phyloP scores from a whole-genome alignment of 306 rosid genomes.

The Albizia julibrissin region DNA sequence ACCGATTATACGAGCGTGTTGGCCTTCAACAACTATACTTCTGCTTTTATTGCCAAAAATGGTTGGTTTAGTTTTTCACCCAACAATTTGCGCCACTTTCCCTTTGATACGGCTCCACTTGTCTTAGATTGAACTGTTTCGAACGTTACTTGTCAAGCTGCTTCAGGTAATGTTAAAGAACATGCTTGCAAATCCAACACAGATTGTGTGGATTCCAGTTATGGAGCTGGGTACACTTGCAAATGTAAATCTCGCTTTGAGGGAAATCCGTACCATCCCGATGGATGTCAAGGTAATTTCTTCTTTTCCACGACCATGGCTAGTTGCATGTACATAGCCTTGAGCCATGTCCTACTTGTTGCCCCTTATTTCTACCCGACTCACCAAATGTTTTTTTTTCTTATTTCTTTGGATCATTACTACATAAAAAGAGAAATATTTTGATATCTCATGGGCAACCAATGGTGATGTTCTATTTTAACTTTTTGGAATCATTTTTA shows the following conservation, averaged over 20 bases:
- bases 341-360: too few relatives aligned
- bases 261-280: background rate
- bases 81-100: background rate
- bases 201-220: background rate
- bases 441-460: too few relatives aligned
- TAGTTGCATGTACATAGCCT: too few relatives aligned
- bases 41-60: conserved; percentile 30
- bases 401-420: too few relatives aligned
- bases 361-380: too few relatives aligned
- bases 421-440: too few relatives aligned
- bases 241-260: background rate
- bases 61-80: conserved; percentile 31
- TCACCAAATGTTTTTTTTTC: too few relatives aligned
- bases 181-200: background rate
- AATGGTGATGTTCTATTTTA: too few relatives aligned
- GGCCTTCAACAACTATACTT: conserved; percentile 37
- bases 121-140: conserved; percentile 44
- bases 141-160: conserved; percentile 2
- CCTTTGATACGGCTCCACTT: background rate
- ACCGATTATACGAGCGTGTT: rapidly evolving
- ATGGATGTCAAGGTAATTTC: background rate
- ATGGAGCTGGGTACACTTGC: background rate
- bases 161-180: background rate
- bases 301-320: too few relatives aligned
- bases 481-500: too few relatives aligned